Conservation (phyloP, 1,139 yeast genomes). For the Kluyveromyces sp. region DNA sequence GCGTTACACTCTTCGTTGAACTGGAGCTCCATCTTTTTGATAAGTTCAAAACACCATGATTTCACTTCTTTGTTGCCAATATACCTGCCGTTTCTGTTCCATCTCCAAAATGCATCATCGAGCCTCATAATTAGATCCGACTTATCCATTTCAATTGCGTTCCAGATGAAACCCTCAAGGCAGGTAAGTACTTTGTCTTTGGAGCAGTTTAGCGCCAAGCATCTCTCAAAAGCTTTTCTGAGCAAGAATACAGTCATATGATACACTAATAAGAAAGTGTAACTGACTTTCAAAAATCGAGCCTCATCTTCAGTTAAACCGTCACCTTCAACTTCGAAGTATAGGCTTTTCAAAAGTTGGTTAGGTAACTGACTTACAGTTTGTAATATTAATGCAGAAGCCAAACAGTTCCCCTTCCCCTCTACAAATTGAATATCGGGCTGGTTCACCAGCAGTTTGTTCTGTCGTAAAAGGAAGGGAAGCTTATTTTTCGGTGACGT, state of each 20-base stretch:
- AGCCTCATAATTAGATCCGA: constrained; percentile 12
- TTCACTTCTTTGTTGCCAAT: neutral
- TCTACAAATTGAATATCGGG: neutral
- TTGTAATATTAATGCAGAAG: constrained; percentile 1
- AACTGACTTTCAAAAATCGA: neutral
- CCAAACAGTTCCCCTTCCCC: constrained; percentile 4
- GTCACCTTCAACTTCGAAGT: constrained; percentile 6
- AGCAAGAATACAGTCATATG: constrained; percentile 5
- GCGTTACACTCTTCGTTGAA: neutral
- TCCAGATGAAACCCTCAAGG: constrained; percentile 13
- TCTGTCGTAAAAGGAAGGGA: neutral
- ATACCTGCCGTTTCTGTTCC: constrained; percentile 5
- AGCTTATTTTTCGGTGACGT: neutral
- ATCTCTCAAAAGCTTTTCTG: constrained; percentile 4
- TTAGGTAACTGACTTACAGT: constrained; percentile 4
- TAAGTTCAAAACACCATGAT: constrained; percentile 7
- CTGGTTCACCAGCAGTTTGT: neutral
- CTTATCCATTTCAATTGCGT: constrained; percentile 11
- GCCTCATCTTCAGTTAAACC: neutral
- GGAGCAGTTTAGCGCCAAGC: constrained; percentile 4
- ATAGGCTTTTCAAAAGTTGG: constrained; percentile 6
- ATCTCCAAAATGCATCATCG: constrained; percentile 9
- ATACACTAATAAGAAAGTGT: constrained; percentile 7
- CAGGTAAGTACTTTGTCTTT: constrained; percentile 6
- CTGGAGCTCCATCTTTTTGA: constrained; percentile 4